phyloP scores from a whole-genome alignment of 805 yeast genomes.

The Myxozyma sirexii region DNA sequence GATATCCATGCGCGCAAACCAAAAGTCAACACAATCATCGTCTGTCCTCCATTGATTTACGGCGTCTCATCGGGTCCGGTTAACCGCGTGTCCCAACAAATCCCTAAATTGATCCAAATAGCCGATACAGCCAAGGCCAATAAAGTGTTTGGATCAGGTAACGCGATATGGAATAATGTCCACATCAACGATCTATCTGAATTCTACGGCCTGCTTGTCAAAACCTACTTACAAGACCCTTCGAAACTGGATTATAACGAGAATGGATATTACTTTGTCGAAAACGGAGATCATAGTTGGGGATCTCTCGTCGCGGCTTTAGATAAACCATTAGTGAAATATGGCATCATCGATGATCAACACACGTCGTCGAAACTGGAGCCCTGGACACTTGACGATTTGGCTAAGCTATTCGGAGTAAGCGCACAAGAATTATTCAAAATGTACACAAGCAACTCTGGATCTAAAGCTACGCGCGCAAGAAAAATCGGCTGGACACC shows the following conservation, averaged over 20 bases:
- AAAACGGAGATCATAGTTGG: slow-evolving; percentile 43
- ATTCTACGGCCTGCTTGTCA: slow-evolving; percentile 40
- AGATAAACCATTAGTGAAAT: slow-evolving; percentile 34
- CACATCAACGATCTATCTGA: slow-evolving; percentile 45
- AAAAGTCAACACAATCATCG: slow-evolving; percentile 40
- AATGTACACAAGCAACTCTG: slow-evolving; percentile 11
- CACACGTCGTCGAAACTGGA: slow-evolving; percentile 3
- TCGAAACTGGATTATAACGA: slow-evolving; percentile 40
- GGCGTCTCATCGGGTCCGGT: slow-evolving; percentile 45
- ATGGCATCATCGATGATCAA: slow-evolving; percentile 8
- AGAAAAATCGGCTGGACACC: slow-evolving; percentile 25
- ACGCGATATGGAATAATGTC: slow-evolving; percentile 45
- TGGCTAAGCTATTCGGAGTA: background rate
- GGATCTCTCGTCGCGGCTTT: slow-evolving; percentile 38
- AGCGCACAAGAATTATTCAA: background rate
- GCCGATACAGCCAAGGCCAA: slow-evolving; percentile 36
- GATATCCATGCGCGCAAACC: slow-evolving; percentile 43
- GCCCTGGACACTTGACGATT: background rate
- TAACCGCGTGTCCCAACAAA: slow-evolving; percentile 41
- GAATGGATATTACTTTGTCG: slow-evolving; percentile 46
- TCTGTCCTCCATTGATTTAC: slow-evolving; percentile 45
- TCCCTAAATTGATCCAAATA: slow-evolving; percentile 40
- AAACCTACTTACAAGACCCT: slow-evolving; percentile 36
- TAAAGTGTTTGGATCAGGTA: slow-evolving; percentile 42
- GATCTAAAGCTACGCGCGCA: slow-evolving; percentile 13